Evolutionary conservation across 495 filamentous ascomycete species (phyloP).

Genomic region (Neurospora sp.): DNA sequence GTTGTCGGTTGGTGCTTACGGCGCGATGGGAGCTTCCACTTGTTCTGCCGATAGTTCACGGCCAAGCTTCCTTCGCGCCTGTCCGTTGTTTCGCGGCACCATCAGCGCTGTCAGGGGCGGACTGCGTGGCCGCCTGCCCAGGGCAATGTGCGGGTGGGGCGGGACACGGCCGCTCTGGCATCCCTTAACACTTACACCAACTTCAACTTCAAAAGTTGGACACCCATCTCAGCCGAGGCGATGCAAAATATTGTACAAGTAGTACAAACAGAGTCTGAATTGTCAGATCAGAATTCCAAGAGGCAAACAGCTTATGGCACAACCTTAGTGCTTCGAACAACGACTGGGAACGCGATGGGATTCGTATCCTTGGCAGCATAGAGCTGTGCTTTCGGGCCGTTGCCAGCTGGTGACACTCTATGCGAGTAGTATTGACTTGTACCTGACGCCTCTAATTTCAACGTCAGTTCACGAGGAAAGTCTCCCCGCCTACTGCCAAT

Average conservation of each 20-base stretch:
- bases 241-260: neutral
- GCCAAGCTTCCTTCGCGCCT: neutral
- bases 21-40: neutral
- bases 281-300: neutral
- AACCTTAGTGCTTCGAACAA: neutral
- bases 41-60: neutral
- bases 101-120: neutral
- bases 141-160: neutral
- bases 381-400: neutral
- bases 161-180: neutral
- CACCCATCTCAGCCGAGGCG: neutral
- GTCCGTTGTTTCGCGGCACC: neutral
- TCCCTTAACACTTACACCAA: neutral
- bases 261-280: neutral
- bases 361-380: neutral
- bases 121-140: neutral
- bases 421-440: neutral
- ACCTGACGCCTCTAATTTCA: neutral
- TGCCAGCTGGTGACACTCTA: neutral
- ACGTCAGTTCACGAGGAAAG: neutral
- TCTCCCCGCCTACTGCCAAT: neutral
- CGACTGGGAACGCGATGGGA: neutral
- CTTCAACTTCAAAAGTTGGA: neutral
- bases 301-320: neutral
- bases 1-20: neutral